A percentile compares a stretch with the other conserved stretches of the same genome.
phyloP scores from a whole-genome alignment of 352 stramenopile species.

The Phytophthora agathidicida region DNA sequence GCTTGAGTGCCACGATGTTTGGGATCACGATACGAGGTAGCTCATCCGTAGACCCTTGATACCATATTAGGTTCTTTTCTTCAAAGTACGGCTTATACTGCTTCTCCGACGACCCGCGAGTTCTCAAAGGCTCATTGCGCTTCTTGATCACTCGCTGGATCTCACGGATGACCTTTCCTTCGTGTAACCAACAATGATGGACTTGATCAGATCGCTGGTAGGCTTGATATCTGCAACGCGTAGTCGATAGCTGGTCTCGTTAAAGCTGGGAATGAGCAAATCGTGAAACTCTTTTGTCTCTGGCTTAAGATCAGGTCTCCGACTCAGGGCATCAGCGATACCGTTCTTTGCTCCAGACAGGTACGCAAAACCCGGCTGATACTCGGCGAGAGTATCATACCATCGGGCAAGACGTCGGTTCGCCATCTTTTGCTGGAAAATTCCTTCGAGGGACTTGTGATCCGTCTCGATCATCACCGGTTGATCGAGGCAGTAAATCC shows the following conservation, averaged over 20 bases:
- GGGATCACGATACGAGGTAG: too few species aligned
- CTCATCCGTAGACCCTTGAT: too few species aligned
- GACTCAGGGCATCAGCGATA: background rate
- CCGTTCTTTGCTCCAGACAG: constrained; percentile 8
- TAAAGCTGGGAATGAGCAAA: constrained; percentile 4
- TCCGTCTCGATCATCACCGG: constrained; percentile 9
- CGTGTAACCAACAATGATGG: constrained; percentile 3
- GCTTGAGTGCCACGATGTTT: too few species aligned
- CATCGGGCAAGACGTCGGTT: background rate
- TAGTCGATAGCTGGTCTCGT: constrained; percentile 7
- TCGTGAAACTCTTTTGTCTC: constrained; percentile 12
- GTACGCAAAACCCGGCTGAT: constrained; percentile 8
- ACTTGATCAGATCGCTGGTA: constrained; percentile 5
- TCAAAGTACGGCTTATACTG: constrained; percentile 2
- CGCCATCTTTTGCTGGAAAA: constrained; percentile 7
- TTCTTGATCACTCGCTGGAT: constrained; percentile 3
- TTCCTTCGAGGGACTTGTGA: constrained; percentile 15
- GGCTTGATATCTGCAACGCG: background rate
- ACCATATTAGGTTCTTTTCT: constrained; percentile 3
- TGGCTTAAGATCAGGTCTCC: background rate
- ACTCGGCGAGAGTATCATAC: background rate
- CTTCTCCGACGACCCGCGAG: background rate
- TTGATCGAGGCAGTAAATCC: background rate
- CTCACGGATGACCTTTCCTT: constrained; percentile 5
- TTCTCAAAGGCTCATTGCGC: background rate